Evolutionary conservation across 1,139 yeast species (phyloP).

Genomic region (Chernovozyma aurita): DNA sequence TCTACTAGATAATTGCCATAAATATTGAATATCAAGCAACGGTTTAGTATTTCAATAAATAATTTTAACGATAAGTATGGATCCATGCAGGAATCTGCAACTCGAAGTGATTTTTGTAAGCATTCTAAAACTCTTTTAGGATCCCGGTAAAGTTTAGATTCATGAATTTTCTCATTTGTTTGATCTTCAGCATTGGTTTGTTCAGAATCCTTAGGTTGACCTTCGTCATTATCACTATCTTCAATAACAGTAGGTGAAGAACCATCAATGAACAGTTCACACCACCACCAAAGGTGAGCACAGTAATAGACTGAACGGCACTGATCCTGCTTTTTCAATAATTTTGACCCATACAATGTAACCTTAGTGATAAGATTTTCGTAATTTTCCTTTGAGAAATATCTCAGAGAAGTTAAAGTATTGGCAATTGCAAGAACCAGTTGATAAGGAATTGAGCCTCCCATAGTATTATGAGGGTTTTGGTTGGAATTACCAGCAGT

Average conservation of each 20-base stretch:
- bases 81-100: conserved; percentile 93
- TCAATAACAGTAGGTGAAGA: conserved; percentile 20
- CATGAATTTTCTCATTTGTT: conserved; percentile 5
- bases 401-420: conserved; percentile 55
- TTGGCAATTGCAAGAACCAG: conserved; percentile 51
- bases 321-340: conserved; percentile 89
- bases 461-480: conserved; percentile 36
- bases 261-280: conserved; percentile 40
- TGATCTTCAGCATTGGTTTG: conserved; percentile 3
- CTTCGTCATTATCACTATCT: neutral
- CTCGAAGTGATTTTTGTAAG: conserved; percentile 65
- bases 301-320: conserved; percentile 87
- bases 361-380: conserved; percentile 79
- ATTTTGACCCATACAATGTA: conserved; percentile 82
- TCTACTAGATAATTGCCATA: conserved; percentile 76
- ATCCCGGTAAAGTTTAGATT: conserved; percentile 24
- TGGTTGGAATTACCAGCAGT: conserved; percentile 15
- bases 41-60: conserved; percentile 83
- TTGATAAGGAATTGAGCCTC: conserved; percentile 38
- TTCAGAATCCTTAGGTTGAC: conserved; percentile 37
- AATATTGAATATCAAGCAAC: conserved; percentile 78
- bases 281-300: conserved; percentile 94
- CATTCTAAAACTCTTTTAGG: conserved; percentile 46
- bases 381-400: conserved; percentile 60
- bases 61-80: conserved; percentile 71